These are phyloP conservation scores for Fistulinella prunicolor DNA, from an alignment of 768 basidiomycete species.

Conservation along the genomic window DNA sequence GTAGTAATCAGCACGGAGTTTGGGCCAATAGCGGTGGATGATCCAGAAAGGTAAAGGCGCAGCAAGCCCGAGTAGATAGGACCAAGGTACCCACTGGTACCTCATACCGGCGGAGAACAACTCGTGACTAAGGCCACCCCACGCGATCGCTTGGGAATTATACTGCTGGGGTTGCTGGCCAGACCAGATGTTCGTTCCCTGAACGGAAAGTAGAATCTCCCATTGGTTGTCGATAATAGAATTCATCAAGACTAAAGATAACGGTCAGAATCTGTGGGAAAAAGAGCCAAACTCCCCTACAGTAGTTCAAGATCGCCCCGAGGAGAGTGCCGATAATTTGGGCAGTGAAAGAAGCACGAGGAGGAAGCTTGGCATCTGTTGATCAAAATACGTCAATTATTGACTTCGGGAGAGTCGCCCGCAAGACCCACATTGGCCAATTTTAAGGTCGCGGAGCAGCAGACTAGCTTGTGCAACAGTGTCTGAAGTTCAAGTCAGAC, in stretches of 20 bases:
- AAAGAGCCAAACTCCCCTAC: slow-evolving; percentile 21
- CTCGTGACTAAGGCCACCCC: slow-evolving; percentile 37
- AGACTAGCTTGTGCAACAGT: slow-evolving; percentile 47
- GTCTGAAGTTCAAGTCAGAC: slow-evolving; percentile 37
- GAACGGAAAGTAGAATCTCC: slow-evolving; percentile 48
- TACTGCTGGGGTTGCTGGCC: slow-evolving; percentile 31
- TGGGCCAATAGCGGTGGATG: slow-evolving; percentile 35
- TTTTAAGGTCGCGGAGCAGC: slow-evolving; percentile 59
- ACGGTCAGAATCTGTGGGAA: background rate
- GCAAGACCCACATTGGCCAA: slow-evolving; percentile 21
- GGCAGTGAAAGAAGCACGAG: slow-evolving; percentile 59
- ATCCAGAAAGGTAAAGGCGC: slow-evolving; percentile 43
- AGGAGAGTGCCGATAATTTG: slow-evolving; percentile 57
- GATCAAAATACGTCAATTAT: slow-evolving; percentile 29
- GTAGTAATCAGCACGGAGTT: slow-evolving; percentile 21
- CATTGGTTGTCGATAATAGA: slow-evolving; percentile 51
- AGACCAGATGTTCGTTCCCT: slow-evolving; percentile 46
- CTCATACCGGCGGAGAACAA: slow-evolving; percentile 31
- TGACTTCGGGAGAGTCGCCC: slow-evolving; percentile 7
- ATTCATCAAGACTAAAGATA: slow-evolving; percentile 54
- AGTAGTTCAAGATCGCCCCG: slow-evolving; percentile 46
- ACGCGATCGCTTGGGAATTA: slow-evolving; percentile 36
- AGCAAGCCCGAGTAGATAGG: slow-evolving; percentile 32
- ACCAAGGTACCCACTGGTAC: slow-evolving; percentile 41
- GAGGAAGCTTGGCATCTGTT: slow-evolving; percentile 52